Base-by-base conservation (phyloP, 768 basidiomycete species). In the Multifurca ochricompacta region DNA sequence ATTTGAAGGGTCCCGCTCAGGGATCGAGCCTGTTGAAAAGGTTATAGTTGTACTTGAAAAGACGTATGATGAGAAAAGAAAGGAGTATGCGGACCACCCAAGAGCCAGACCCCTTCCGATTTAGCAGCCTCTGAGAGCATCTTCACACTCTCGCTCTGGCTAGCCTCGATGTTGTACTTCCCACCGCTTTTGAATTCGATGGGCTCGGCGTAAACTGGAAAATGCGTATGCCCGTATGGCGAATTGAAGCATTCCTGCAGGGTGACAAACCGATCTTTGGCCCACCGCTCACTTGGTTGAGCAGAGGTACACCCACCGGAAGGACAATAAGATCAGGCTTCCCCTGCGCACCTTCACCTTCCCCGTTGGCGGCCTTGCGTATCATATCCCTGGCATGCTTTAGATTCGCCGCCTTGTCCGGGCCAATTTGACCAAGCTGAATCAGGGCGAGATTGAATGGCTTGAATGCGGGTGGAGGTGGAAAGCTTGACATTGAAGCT, bases 391-490 rank as follows among this genome's bases (percentile, higher is more conserved):
- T 74, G 2, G 95, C 95, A 77, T 91, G 88, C 41, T 72, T 74
- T 53, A 99, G 74, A 67, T 97, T 98, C 14, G 77, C 77, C 55
- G 73, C 60, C 70, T 97, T 98, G 70, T 83, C 78, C 1, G 77
- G 61, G 18, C 82, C 77, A 32, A 89, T 72, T 49, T 73, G 72
- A n/a, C 91, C 91, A 4, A 99, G 79, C 68, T 99, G 96, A 53
- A 97, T 80, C 42, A 97, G 76, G 0, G 94, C 91, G 49, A 99
- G 77, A 18, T 77, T 85, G 70, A 97, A 97, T 2, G 82, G 76
- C 62, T 80, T 83, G 67, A 89, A 75, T 2, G 70, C 53, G 0
- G 75, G 74, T 3, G 66, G 53, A 4, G 69, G 55, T 3, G 63
- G 34, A 6, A 54, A 1, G 7, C 36, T 44, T 18, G 59, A 50